Evolutionary conservation across 306 rosid species (phyloP), one percentile per base, ranked within the genome.

Genomic region (Lagenaria siceraria): DNA sequence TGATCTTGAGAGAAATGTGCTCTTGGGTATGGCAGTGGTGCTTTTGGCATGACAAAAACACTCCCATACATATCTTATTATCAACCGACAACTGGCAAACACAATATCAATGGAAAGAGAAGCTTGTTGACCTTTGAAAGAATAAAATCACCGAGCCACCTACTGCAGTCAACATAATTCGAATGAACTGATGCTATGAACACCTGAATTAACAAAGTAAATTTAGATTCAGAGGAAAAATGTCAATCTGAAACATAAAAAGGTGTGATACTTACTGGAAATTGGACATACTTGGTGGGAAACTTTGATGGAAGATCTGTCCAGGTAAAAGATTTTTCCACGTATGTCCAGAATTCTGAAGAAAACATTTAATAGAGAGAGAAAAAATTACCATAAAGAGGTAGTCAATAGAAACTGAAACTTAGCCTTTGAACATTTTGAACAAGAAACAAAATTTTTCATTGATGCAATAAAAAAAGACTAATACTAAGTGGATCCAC

Each of bases 111-210:
- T 43, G 38, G 33, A 69, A 69, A 40, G 36, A 46, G 75, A 24
- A 55, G 66, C 40, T n/a, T 8, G 66, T 27, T 90, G 84, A 95
- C 99, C 97, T 95, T 95, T 59, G 99, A 95, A 73, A 95, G 97
- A 58, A 95, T 82, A 81, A 90, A 92, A 81, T 95, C 99, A 54
- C 99, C 99, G 21, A 95, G 91, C 99, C 99, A 95, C 82, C 99
- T 90, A 86, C 79, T 95, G 80, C 99, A 95, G 92, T 95, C 99
- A 49, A 95, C 99, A 38, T 95, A 95, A 82, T 95, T 95, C 18
- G 93, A 76, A 88, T 95, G 99, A 70, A 95, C 87, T 3, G 93
- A 82, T 43, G 93, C 96, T 78, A 78, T 87, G 80, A 92, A 87
- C 71, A 92, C 89, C 97, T 92, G 93, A 85, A 89, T 75, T 5